These are phyloP conservation scores for Mariannaea sp. DNA, from an alignment of 2,329 filamentous ascomycete genomes.

Conservation along the genomic window DNA sequence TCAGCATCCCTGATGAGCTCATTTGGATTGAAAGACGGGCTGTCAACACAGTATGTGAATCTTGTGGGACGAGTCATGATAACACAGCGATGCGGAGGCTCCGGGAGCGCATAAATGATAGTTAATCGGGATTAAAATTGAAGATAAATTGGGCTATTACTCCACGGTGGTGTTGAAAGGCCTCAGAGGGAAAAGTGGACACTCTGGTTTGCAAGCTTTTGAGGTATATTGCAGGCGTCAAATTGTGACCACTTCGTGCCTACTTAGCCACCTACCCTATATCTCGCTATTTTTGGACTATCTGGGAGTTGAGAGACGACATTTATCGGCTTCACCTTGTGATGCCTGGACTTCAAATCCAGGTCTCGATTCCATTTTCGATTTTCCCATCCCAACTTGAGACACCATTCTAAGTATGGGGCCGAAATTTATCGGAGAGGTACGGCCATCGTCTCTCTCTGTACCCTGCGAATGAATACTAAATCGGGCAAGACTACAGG, in stretches of 20 bases:
- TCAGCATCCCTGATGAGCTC: constrained; percentile 46
- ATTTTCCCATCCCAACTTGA: no score
- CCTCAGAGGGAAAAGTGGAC: constrained; percentile 30
- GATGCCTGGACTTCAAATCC: no score
- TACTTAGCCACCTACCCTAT: constrained; percentile 18
- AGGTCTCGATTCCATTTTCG: no score
- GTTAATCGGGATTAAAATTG: background rate
- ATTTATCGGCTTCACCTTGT: no score
- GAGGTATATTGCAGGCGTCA: background rate
- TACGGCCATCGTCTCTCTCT: background rate
- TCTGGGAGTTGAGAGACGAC: no score
- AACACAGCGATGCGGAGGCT: background rate
- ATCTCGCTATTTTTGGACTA: background rate
- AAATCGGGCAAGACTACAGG: background rate
- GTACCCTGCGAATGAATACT: background rate
- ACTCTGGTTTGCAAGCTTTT: background rate
- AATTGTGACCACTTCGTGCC: no score
- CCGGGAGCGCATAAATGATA: constrained; percentile 1
- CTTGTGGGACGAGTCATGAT: constrained; percentile 38
- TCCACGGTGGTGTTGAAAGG: constrained; percentile 29
- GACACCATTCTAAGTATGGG: background rate
- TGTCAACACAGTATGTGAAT: constrained; percentile 51
- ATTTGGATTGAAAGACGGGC: constrained; percentile 49
- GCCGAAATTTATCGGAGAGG: background rate
- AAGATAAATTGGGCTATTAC: constrained; percentile 16